Evolutionary conservation across 2,329 filamentous ascomycete genomes (phyloP), one percentile per base, ranked within the genome.

Genomic region (Colletotrichum destructivum): DNA sequence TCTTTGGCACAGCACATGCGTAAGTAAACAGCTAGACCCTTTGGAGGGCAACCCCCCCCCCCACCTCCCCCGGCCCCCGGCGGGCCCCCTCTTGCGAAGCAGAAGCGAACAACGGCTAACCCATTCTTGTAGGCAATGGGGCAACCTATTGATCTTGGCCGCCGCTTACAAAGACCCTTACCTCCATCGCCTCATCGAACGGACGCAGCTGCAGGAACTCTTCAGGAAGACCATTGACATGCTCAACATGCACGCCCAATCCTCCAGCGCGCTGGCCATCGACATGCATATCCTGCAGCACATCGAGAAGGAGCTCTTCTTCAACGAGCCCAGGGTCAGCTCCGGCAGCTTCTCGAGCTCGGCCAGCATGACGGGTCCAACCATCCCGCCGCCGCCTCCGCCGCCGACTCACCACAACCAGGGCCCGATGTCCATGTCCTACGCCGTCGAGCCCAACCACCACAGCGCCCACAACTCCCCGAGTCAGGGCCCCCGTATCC

Each of bases 1-100:
- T 98, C 31, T 97, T 98, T 82, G 95, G 96, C 63, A 98, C 96
- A 21, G 93, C 95, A 73, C 96, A 98, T 86, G 95, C 96, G 94
- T 97, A 93, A 90, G 94, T 90, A 8, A 4, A 26, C 4, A 5
- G 18, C 31, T 31, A 8, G 23, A 26, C 26, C 4, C 4, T 35
- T 21, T 21, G 11, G 16, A 26, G 26, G 26, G 4, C 26, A 4
- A 26, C 26, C 26, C 4, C 26, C 23, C 23, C 3, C 23, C 23
- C 23, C n/a, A n/a, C n/a, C n/a, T n/a, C 23, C 23, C 23, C 2
- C 23, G 23, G 23, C 23, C 23, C 23, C 23, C 23, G 23, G 23
- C 23, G 2, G 23, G 23, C 23, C 23, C 23, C 23, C 23, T 26
- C 26, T 26, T 26, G 26, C 26, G 26, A 26, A 26, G 26, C 26